Base-by-base conservation (phyloP, 2,329 filamentous ascomycete species). In the Ophiocordyceps camponoti-leonardi region DNA sequence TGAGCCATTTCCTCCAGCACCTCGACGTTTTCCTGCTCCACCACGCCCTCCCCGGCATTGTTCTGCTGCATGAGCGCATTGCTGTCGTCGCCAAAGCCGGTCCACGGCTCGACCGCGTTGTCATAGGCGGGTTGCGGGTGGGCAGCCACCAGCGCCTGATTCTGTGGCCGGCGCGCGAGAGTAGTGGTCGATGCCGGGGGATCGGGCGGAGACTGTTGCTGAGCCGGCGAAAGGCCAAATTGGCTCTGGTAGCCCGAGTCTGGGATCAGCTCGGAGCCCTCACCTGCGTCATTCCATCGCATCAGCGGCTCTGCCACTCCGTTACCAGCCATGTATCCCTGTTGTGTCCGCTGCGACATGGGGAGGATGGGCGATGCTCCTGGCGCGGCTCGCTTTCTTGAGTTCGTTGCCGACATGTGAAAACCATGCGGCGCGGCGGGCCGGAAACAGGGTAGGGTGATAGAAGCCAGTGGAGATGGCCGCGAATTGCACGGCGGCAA, bases 1-100 rank as follows among this genome's bases (percentile, higher is more conserved):
- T 81, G 72, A 20, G 87, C 88, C 63, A 79, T 79, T 58, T 83
- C 78, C 58, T 94, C 86, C 49, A 95, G 66, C 46, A 83, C 71
- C 50, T 88, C 83, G 48, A 93, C 73, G 52, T 79, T 86, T 52
- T 93, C 81, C 55, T 77, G 68, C 58, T 80, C 75, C 16, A 51
- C 51, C 23, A 52, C 20, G 40, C 53, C 54, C 43, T 63, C 64
- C 41, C 60, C 60, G 0, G 57, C 41, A 40, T 58, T 58, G 44
- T 62, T 63, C 18, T 61, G 56, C 26, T 70, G 54, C 13, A 70
- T 52, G 11, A 43, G 44, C 26, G 57, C 53, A 37, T 54, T 54
- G 19, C 54, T 53, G 14, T 63, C 61, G 23, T 73, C 68, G 8
- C 68, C 56, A 49, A 69, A 71, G 18, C 55, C 55, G 16, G 56